Evolutionary conservation across 192 early-diverging fungal genomes (phyloP), one percentile per base, ranked within the genome.

Genomic region (Chytriomyces confervae): DNA sequence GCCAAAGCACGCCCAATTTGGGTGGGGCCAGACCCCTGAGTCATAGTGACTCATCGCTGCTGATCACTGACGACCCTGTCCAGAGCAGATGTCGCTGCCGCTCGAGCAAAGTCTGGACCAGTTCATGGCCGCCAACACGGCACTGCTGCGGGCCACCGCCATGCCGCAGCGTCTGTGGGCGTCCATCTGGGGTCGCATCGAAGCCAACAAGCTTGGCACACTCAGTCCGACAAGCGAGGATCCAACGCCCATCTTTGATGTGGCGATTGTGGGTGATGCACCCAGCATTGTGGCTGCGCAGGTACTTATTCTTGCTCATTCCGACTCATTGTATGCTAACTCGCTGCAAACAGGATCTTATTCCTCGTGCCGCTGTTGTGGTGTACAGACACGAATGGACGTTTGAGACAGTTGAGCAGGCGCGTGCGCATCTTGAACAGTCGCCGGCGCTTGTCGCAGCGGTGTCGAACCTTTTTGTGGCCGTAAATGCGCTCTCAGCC

Each of bases 311-410:
- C 57, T 60, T 60, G 2, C 5, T 16, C 57, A 60, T 18, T 71
- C 72, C 7, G 61, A 2, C 36, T 36, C 36, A 36, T 36, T 36
- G 36, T 36, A 36, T 4, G 4, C 36, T 36, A 4, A 36, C 36
- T 36, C 36, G 3, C 36, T 36, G 36, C 36, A 36, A 36, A 7
- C 50, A 48, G 24, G 24, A 53, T 2, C 53, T 74, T 43, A 61
- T 63, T 27, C 72, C 72, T 9, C 53, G 72, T 20, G 72, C 72
- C n/a, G 72, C 72, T 43, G 72, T 74, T 18, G 53, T 74, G 44
- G 72, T 74, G 29, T 74, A 45, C 44, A 53, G 27, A 27, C 72
- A 74, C 72, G 72, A 74, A 63, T 74, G 72, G 72, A 45, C 29
- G 9, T 74, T 74, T 18, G 44, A 61, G n/a, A 20, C 7, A 11